A percentile compares a stretch with the other conserved stretches of the same genome.
Evolutionary conservation across 2,329 filamentous ascomycete species (phyloP).

Genomic region (Chrysosporium keratinophilum): DNA sequence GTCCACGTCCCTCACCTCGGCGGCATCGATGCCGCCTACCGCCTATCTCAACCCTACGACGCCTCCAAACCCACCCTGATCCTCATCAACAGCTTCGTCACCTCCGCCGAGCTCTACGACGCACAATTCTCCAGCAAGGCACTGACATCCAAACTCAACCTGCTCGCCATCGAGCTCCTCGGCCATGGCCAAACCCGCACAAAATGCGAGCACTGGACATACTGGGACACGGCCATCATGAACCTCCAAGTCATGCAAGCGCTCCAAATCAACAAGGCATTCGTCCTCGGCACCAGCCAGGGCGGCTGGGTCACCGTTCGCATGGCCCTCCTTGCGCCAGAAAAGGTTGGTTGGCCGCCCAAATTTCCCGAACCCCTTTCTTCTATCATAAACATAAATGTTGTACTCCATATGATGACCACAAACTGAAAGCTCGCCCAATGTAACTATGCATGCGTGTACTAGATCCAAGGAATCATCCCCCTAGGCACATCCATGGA

Average conservation of each 20-base stretch:
- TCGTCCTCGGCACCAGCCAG: slow-evolving; percentile 44
- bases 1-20: slow-evolving; percentile 42
- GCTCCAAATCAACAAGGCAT: slow-evolving; percentile 36
- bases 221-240: slow-evolving; percentile 48
- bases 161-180: slow-evolving; percentile 45
- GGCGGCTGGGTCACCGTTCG: slow-evolving; percentile 44
- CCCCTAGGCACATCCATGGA: slow-evolving; percentile 45
- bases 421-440: too few relatives aligned
- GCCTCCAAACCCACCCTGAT: slow-evolving; percentile 43
- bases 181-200: slow-evolving; percentile 44
- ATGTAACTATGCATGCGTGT: background rate
- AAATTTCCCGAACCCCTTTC: background rate
- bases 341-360: slow-evolving; percentile 31
- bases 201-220: slow-evolving; percentile 40
- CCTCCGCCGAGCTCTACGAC: slow-evolving; percentile 38
- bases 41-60: slow-evolving; percentile 39
- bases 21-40: slow-evolving; percentile 41
- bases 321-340: slow-evolving; percentile 44
- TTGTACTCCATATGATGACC: background rate
- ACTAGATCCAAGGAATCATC: slow-evolving; percentile 42
- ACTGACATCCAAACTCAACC: slow-evolving; percentile 35
- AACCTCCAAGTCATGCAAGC: slow-evolving; percentile 46
- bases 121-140: slow-evolving; percentile 31
- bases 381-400: background rate
- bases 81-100: slow-evolving; percentile 44